A percentile compares a stretch with the other conserved stretches of the same genome.
phyloP scores from a whole-genome alignment of 305 asterid genomes.

The Rubia balearica region DNA sequence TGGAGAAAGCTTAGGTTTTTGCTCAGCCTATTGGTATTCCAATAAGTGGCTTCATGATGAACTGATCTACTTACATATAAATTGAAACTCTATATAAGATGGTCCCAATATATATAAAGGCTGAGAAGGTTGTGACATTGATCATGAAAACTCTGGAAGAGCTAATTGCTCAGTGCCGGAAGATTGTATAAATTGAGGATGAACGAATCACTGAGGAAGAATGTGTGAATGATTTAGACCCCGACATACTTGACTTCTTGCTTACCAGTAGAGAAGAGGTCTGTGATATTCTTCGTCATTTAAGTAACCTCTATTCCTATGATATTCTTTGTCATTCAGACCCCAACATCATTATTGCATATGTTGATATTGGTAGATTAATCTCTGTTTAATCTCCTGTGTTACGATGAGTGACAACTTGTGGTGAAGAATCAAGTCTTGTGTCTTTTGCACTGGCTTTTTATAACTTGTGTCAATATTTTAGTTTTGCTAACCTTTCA shows the following conservation, averaged over 20 bases:
- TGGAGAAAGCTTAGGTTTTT: no score
- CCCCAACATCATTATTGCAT: no score
- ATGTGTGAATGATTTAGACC: slow-evolving; percentile 76
- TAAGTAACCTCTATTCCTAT: not conserved
- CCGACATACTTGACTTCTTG: slow-evolving; percentile 89
- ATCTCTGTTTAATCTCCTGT: no score
- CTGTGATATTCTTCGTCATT: slow-evolving; percentile 6
- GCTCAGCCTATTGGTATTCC: not conserved
- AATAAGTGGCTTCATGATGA: not conserved
- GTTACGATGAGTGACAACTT: no score
- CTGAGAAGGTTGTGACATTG: slow-evolving; percentile 67
- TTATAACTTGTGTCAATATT: no score
- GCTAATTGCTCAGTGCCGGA: slow-evolving; percentile 68
- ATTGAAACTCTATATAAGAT: slow-evolving; percentile 64
- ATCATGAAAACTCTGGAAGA: slow-evolving; percentile 81
- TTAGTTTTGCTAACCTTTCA: no score
- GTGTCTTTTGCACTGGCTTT: no score
- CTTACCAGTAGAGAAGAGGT: slow-evolving; percentile 99
- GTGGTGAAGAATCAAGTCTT: no score
- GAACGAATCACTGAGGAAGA: slow-evolving; percentile 85
- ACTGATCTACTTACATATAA: slow-evolving; percentile 26
- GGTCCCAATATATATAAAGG: slow-evolving; percentile 81
- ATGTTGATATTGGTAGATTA: no score
- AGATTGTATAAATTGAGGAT: slow-evolving; percentile 83
- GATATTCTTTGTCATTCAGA: not conserved